Percentiles rank a stretch among this genome's conserved stretches.
Conservation (phyloP, 805 yeast genomes). For the Candida taoyuanica region DNA sequence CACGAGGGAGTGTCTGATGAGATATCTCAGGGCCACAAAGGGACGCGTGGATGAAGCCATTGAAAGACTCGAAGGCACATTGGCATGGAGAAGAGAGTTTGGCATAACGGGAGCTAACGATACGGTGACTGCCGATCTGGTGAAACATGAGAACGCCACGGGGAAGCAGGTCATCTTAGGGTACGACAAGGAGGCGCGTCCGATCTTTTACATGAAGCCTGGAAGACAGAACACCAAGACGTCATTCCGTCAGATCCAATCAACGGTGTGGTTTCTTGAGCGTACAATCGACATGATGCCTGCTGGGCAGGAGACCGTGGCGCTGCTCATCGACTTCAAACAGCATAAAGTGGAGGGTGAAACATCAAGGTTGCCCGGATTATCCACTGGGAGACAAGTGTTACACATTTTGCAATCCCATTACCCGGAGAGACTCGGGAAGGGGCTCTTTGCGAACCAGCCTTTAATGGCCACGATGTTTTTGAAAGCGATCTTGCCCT, state of each 20-base stretch:
- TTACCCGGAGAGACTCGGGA: constrained; percentile 93
- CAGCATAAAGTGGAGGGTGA: constrained; percentile 44
- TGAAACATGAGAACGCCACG: constrained; percentile 69
- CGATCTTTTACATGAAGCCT: constrained; percentile 85
- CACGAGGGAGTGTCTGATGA: constrained; percentile 79
- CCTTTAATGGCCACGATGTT: constrained; percentile 92
- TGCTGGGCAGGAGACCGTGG: constrained; percentile 87
- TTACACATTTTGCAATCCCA: constrained; percentile 90
- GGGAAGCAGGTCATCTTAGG: constrained; percentile 92
- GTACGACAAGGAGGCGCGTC: constrained; percentile 73
- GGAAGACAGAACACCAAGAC: constrained; percentile 94
- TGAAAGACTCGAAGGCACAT: constrained; percentile 64
- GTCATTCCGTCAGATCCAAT: constrained; percentile 85
- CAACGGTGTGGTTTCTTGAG: constrained; percentile 85
- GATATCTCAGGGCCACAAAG: constrained; percentile 91
- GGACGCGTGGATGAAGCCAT: constrained; percentile 76
- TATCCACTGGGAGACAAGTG: constrained; percentile 83
- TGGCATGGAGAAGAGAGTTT: constrained; percentile 90
- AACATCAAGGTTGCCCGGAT: constrained; percentile 70
- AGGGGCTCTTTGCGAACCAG: constrained; percentile 83
- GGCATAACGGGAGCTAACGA: constrained; percentile 59
- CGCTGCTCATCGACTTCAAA: constrained; percentile 86
- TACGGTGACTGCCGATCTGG: constrained; percentile 46
- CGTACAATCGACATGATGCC: constrained; percentile 92
- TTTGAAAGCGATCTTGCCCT: constrained; percentile 83